Conservation (phyloP, 1,139 yeast genomes). For the Sugiyamaella novakii region DNA sequence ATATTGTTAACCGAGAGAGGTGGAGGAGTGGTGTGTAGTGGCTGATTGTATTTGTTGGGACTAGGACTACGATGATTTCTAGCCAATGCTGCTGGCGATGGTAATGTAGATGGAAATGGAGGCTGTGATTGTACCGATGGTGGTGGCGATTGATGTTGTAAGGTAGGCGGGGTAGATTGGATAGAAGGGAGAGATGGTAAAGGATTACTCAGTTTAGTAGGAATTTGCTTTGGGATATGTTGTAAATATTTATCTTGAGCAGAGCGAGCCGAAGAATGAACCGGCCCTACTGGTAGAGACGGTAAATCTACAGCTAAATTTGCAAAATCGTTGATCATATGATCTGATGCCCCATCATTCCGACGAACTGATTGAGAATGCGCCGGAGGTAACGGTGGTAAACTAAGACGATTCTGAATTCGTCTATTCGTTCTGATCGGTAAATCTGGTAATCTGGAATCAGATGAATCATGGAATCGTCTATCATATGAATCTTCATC, state of each 20-base stretch:
- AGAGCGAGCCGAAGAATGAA: no score
- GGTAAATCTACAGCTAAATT: no score
- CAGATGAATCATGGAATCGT: background rate
- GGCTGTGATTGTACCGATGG: background rate
- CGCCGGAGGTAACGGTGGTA: constrained; percentile 15
- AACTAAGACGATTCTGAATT: background rate
- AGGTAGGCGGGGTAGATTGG: background rate
- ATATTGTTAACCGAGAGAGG: constrained; percentile 2
- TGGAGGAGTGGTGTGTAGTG: constrained; percentile 6
- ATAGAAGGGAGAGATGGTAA: background rate
- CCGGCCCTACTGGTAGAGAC: no score
- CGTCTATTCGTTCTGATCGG: background rate
- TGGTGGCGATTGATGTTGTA: constrained; percentile 7
- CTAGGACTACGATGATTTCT: constrained; percentile 4
- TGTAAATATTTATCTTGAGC: no score
- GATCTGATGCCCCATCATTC: background rate
- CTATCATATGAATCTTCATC: constrained; percentile 8
- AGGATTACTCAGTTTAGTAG: background rate
- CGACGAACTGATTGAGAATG: background rate
- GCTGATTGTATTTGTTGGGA: background rate
- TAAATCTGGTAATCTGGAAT: background rate
- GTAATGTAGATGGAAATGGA: background rate
- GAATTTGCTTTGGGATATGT: background rate
- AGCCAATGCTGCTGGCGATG: constrained; percentile 10
- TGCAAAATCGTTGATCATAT: background rate